Conservation (phyloP, 441 rosid species). For the Mallotus repandus region DNA sequence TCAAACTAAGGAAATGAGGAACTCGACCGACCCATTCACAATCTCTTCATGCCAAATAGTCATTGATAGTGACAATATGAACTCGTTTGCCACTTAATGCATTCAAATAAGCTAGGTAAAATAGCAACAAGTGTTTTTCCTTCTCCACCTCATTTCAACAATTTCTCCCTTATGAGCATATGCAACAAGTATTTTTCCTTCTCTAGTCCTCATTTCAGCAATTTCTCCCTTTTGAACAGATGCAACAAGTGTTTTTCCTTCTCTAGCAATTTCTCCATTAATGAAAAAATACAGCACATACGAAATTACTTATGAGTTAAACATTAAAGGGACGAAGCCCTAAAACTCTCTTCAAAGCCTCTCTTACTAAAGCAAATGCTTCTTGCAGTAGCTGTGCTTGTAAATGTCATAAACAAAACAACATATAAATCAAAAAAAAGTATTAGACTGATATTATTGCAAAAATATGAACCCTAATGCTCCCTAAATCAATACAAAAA, state of each 20-base stretch:
- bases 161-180: conserved; percentile 96
- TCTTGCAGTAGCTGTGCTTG: conserved; percentile 47
- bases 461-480: not conserved
- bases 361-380: conserved; percentile 92
- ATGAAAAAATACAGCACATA: not conserved
- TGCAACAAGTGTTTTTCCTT: too few species aligned
- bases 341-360: conserved; percentile 84
- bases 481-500: not conserved
- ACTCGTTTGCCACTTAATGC: conserved; percentile 93
- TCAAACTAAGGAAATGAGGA: conserved; percentile 94
- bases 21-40: conserved; percentile 99
- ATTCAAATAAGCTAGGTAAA: conserved; percentile 91
- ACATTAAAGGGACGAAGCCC: conserved; percentile 95
- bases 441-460: not conserved
- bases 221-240: too few species aligned
- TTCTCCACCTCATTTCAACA: conserved; percentile 97
- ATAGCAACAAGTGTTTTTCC: conserved; percentile 98
- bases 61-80: conserved; percentile 91
- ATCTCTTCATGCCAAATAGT: conserved; percentile 92
- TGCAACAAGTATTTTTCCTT: too few species aligned
- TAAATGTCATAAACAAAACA: conserved; percentile 3
- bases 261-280: not conserved
- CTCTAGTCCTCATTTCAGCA: too few species aligned
- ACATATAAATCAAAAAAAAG: not conserved
- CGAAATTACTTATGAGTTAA: conserved; percentile 66